These are phyloP conservation scores for Lactarius trivialis DNA, from an alignment of 768 basidiomycete genomes.

Conservation along the genomic window DNA sequence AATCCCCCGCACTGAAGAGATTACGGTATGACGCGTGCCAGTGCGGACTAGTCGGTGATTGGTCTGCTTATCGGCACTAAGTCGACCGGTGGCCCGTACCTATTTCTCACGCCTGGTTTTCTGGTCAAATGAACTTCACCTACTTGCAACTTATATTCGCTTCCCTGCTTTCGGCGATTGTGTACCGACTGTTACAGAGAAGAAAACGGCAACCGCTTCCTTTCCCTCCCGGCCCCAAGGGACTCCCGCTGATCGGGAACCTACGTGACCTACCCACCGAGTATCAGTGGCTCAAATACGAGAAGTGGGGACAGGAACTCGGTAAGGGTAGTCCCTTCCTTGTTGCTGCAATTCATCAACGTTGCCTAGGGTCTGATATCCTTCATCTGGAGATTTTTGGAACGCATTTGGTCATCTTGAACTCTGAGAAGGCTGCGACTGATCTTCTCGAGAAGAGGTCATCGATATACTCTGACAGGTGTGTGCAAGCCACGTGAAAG, in stretches of 20 bases:
- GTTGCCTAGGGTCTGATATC: slow-evolving; percentile 24
- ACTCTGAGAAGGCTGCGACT: slow-evolving; percentile 27
- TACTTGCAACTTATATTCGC: neutral
- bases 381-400: slow-evolving; percentile 26
- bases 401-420: slow-evolving; percentile 27
- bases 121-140: neutral
- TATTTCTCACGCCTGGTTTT: neutral
- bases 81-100: neutral
- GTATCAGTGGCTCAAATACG: slow-evolving; percentile 21
- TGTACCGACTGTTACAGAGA: neutral
- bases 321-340: slow-evolving; percentile 8
- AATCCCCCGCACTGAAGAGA: neutral
- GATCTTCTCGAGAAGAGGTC: slow-evolving; percentile 31
- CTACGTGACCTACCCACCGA: slow-evolving; percentile 22
- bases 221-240: slow-evolving; percentile 23
- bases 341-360: neutral
- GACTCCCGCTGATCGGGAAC: slow-evolving; percentile 24
- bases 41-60: neutral
- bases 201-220: neutral
- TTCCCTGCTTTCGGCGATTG: neutral
- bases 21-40: neutral
- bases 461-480: slow-evolving; percentile 31
- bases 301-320: slow-evolving; percentile 21
- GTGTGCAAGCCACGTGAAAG: neutral
- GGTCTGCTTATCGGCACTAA: neutral